Base-by-base conservation (phyloP, 1,284 basidiomycete species). In the Bjerkandera adusta region DNA sequence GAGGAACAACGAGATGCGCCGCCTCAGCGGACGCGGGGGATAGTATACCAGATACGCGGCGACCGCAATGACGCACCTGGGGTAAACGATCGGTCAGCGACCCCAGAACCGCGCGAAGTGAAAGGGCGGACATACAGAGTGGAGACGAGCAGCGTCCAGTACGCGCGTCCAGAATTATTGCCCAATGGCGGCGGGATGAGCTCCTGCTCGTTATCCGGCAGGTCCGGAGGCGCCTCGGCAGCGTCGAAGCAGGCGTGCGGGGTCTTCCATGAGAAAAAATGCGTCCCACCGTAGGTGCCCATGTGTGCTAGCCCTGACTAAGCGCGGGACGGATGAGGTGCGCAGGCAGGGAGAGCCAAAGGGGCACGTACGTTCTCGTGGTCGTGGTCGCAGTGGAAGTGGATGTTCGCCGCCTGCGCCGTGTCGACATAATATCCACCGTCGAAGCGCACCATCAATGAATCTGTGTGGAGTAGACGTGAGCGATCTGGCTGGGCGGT, bases 401-500 rank as follows among this genome's bases (percentile, higher is more conserved):
- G 52, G 42, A 76, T 63, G 13, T 65, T 60, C 3, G 70, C 70
- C 21, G 63, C 67, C 44, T 76, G 72, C 10, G 57, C 52, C 35
- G 58, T 57, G 24, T 63, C 43, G 30, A 67, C 65, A 49, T 76
- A 74, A 36, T 55, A 55, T 21, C 69, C 69, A 27, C 74, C 73
- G 49, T 70, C 64, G 32, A 74, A 52, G 11, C 64, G 65, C 34
- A 75, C 36, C 35, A 68, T 65, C n/a, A 76, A 54, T 0, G 67
- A 61, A 5, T 60, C 68, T 68, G 47, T 25, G 25, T 43, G 39
- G 24, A 38, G 15, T 43, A 46, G 21, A 46, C 27, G 33, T 33
- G 18, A 2, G 15, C 11, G 11, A 20, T 26, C 15, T n/a, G 16
- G 36, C 26, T 36, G 15, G 36, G 24, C 27, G 24, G 13, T 18